Evolutionary conservation across 768 basidiomycete species (phyloP), one percentile per base, ranked within the genome.

Genomic region (Tephrocybe sp.): DNA sequence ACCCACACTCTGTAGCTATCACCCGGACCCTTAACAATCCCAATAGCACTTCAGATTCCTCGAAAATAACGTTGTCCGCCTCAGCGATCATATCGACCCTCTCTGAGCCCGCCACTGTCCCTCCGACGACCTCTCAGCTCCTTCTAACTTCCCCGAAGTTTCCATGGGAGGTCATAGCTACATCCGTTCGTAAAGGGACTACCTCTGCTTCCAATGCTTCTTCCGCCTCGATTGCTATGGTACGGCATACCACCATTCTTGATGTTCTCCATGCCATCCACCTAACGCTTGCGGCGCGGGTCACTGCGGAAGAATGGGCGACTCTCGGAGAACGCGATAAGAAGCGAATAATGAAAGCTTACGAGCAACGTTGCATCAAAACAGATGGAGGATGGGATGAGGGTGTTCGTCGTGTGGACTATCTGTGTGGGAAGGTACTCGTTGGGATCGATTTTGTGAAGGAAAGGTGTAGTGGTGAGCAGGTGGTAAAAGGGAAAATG

Each of bases 361-460:
- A 86, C 57, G 79, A 86, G 61, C 73, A 74, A 53, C 69, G 86
- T 25, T 87, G 85, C 51, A 67, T 70, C 47, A 73, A 70, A 55
- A 73, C 78, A 62, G 83, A 82, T 22, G 83, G 79, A 1, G 83
- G 81, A 11, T 84, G 83, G 83, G 82, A 84, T 22, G 73, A 74
- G 16, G 85, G 85, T n/a, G 80, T 88, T 23, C 74, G 82, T 39
- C 68, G 85, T 42, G 63, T 86, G 12, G 85, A 87, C 66, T 86
- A 80, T 75, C 69, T 87, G 38, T 79, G 79, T 16, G 73, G 76
- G 25, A 84, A 82, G 59, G 83, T 79, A 39, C 61, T 87, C 30
- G 69, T 81, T 25, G 85, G 85, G 21, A 72, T 87, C 52, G 82
- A 84, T 58, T 72, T 83, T 50, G 74, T 77, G 58, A 80, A 75